These are phyloP conservation scores for Linnemannia hyalina DNA, from an alignment of 192 early-diverging fungal species.

Conservation along the genomic window DNA sequence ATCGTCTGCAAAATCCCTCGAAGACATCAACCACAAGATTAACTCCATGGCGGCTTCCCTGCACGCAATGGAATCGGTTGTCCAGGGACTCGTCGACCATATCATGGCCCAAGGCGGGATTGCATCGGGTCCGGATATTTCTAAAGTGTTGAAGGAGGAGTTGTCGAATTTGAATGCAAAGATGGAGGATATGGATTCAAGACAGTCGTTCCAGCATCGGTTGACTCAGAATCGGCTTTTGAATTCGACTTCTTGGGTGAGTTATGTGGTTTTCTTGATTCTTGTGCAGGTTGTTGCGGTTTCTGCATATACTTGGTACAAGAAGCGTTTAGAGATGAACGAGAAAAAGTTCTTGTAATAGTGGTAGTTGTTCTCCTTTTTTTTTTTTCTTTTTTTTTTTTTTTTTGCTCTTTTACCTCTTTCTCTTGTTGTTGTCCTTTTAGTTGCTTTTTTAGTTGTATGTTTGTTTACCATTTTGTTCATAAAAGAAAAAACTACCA, in stretches of 20 bases:
- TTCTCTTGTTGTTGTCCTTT: background rate
- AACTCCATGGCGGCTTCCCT: slow-evolving; percentile 32
- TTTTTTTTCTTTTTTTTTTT: background rate
- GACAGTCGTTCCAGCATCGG: slow-evolving; percentile 47
- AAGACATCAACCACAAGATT: slow-evolving; percentile 43
- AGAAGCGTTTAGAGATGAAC: slow-evolving; percentile 40
- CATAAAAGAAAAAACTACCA: background rate
- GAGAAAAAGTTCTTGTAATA: slow-evolving; percentile 54
- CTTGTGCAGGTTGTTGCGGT: slow-evolving; percentile 36
- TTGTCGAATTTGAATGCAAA: slow-evolving; percentile 36
- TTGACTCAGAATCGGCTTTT: slow-evolving; percentile 40
- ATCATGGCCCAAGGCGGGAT: slow-evolving; percentile 31
- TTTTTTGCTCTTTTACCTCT: background rate
- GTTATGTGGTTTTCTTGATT: slow-evolving; percentile 46
- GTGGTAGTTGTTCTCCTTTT: background rate
- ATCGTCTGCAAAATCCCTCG: slow-evolving; percentile 15
- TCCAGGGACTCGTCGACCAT: slow-evolving; percentile 52
- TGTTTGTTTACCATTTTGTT: background rate
- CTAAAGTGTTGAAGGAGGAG: slow-evolving; percentile 47
- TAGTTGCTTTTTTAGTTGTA: too few species aligned
- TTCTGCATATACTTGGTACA: slow-evolving; percentile 50
- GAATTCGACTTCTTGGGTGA: slow-evolving; percentile 46
- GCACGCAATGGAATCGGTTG: slow-evolving; percentile 53
- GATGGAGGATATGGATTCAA: slow-evolving; percentile 54
- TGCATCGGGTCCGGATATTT: slow-evolving; percentile 12